Conservation (phyloP, 306 rosid species). For the Citrullus colocynthis region DNA sequence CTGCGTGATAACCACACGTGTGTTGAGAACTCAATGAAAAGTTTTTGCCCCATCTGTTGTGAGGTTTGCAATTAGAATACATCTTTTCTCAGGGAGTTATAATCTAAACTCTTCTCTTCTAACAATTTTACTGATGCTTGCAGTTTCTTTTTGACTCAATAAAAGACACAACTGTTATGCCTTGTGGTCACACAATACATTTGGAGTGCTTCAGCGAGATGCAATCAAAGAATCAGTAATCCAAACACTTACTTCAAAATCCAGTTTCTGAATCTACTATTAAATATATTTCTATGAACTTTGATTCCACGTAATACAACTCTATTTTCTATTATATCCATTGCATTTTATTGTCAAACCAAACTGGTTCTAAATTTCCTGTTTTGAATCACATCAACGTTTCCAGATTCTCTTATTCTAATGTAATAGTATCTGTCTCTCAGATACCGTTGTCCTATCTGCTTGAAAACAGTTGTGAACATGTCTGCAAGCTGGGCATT, state of each 20-base stretch:
- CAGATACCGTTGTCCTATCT: conserved; percentile 65
- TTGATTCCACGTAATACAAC: neutral
- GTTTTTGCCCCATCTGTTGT: conserved; percentile 55
- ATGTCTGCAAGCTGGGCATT: conserved; percentile 33
- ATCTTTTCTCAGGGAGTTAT: neutral
- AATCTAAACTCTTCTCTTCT: conserved; percentile 9
- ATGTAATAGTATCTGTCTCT: neutral
- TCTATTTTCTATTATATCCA: neutral
- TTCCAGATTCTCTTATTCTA: neutral
- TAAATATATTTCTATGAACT: neutral
- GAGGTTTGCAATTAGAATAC: conserved; percentile 41
- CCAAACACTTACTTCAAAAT: neutral
- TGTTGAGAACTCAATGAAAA: conserved; percentile 69
- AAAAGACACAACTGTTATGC: conserved; percentile 31
- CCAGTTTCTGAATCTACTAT: neutral
- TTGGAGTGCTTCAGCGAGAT: conserved; percentile 37
- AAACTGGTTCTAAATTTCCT: neutral
- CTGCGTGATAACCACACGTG: conserved; percentile 50
- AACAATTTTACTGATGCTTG: conserved; percentile 15
- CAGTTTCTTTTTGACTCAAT: conserved; percentile 70
- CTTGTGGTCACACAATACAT: conserved; percentile 80
- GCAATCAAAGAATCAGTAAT: conserved; percentile 35
- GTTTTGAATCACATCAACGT: neutral
- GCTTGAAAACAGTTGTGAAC: conserved; percentile 39
- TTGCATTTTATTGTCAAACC: conserved; percentile 1